Evolutionary conservation across 441 rosid species (phyloP).

Genomic region (Erodium moschatum): DNA sequence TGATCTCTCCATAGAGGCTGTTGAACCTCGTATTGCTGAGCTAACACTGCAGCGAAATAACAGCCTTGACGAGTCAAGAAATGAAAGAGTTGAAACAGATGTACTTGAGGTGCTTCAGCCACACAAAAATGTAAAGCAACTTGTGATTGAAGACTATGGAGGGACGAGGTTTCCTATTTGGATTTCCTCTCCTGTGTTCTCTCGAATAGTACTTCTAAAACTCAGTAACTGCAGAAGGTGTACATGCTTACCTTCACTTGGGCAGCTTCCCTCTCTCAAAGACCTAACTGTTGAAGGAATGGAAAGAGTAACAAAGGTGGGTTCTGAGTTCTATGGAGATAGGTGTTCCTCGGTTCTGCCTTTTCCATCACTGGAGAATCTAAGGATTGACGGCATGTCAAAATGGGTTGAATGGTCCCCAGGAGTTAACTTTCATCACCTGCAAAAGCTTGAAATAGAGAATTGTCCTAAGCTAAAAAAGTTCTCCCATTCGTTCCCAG

Average conservation of each 20-base stretch:
- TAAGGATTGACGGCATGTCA: slow-evolving; percentile 22
- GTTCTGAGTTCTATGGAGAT: slow-evolving; percentile 29
- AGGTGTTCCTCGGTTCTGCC: slow-evolving; percentile 7
- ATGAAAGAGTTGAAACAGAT: slow-evolving; percentile 17
- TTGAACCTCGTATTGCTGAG: slow-evolving; percentile 13
- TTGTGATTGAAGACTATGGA: slow-evolving; percentile 19
- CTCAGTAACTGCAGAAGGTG: slow-evolving; percentile 25
- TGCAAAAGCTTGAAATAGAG: slow-evolving; percentile 18
- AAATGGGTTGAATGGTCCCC: slow-evolving; percentile 29
- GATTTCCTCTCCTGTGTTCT: slow-evolving; percentile 26
- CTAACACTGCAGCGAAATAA: slow-evolving; percentile 1
- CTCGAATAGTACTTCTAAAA: slow-evolving; percentile 20
- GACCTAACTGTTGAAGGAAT: slow-evolving; percentile 22
- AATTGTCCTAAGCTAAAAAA: slow-evolving; percentile 19
- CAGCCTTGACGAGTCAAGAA: slow-evolving; percentile 10
- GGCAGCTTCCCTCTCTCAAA: slow-evolving; percentile 25
- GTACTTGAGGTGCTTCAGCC: slow-evolving; percentile 25
- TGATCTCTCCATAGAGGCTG: slow-evolving; percentile 18
- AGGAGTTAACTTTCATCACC: slow-evolving; percentile 20
- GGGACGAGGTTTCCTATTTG: slow-evolving; percentile 35
- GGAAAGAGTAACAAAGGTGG: slow-evolving; percentile 17
- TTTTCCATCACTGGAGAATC: slow-evolving; percentile 20
- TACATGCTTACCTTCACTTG: slow-evolving; percentile 28
- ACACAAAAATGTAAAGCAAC: slow-evolving; percentile 16
- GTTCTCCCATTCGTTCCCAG: slow-evolving; percentile 21